Base-by-base conservation (phyloP, 2,329 filamentous ascomycete species). In the Xylariomycetidae sp. region DNA sequence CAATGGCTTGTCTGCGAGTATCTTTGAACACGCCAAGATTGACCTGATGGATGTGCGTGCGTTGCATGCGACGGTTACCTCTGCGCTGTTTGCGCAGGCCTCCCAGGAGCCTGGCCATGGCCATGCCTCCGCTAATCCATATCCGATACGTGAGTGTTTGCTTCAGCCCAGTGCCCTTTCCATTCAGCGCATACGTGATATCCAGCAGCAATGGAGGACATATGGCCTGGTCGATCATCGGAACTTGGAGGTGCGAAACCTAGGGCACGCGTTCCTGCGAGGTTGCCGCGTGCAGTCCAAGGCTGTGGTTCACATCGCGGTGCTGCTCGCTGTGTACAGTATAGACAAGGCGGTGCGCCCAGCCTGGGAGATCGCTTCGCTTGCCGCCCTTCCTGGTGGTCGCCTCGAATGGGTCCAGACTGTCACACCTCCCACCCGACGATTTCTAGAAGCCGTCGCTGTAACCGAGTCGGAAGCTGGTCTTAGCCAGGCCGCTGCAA, bases 341-440 rank as follows among this genome's bases (percentile, higher is more conserved):
- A 30, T 41, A 4, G 37, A 47, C 22, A 30, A 34, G 5, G 19
- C 24, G 3, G 31, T 41, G 7, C 42, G 37, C 9, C 37, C 39
- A 8, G 42, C 42, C 3, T 43, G 42, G 38, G 44, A 47, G 28
- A 35, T 28, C 6, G 39, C 35, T 3, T 30, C 39, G 4, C 37
- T 42, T 3, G 34, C 26, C 4, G 19, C 18, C 1, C 43, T 39
- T 15, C 29, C 27, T 6, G 31, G 34, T 10, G 42, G 39, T 5
- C 37, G 39, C n/a, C 25, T 44, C 7, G 44, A 42, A 10, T 47
- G 38, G 38, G 20, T 44, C 8, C 42, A 44, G 32, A 43, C 37
- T 3, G 32, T 47, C 5, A 30, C 44, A 4, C 31, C 35, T 14
- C 19, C 35, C 4, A 32, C 32, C 27, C 37, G 32, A 10, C 16